Conservation (phyloP, 2,329 filamentous ascomycete species). For the Botrytis cinerea region DNA sequence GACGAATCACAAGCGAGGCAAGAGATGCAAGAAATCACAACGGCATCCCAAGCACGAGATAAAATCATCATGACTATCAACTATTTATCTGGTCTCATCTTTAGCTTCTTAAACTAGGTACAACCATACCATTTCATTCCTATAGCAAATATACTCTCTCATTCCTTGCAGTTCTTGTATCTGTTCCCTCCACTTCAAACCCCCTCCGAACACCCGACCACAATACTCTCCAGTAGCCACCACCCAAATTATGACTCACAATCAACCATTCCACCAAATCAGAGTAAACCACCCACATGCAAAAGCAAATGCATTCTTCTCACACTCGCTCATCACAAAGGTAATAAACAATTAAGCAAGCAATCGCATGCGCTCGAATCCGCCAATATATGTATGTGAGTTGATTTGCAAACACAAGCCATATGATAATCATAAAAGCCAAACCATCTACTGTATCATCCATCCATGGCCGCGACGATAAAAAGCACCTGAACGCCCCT, state of each 20-base stretch:
- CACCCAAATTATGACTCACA: slow-evolving; percentile 6
- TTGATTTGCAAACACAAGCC: slow-evolving; percentile 11
- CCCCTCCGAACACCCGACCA: not conserved
- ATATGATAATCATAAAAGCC: slow-evolving; percentile 17
- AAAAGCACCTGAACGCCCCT: slow-evolving; percentile 17
- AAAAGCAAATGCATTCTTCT: not conserved
- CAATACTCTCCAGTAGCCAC: no score
- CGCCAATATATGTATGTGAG: slow-evolving; percentile 14
- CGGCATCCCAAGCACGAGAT: not conserved
- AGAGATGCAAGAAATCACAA: not conserved
- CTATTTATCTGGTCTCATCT: not conserved
- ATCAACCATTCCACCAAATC: not conserved
- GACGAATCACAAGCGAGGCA: not conserved
- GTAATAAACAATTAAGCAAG: slow-evolving; percentile 16
- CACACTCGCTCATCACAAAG: not conserved
- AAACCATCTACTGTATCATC: slow-evolving; percentile 18
- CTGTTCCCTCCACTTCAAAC: not conserved
- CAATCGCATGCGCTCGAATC: not conserved
- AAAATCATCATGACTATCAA: slow-evolving; percentile 13
- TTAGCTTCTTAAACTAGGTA: slow-evolving; percentile 1
- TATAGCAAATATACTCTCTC: slow-evolving; percentile 6
- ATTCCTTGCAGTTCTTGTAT: not conserved
- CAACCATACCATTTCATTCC: not conserved
- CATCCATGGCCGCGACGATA: slow-evolving; percentile 19
- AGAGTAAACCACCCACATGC: slow-evolving; percentile 20